phyloP scores from a whole-genome alignment of 345 rosid species.

The Corymbia maculata region DNA sequence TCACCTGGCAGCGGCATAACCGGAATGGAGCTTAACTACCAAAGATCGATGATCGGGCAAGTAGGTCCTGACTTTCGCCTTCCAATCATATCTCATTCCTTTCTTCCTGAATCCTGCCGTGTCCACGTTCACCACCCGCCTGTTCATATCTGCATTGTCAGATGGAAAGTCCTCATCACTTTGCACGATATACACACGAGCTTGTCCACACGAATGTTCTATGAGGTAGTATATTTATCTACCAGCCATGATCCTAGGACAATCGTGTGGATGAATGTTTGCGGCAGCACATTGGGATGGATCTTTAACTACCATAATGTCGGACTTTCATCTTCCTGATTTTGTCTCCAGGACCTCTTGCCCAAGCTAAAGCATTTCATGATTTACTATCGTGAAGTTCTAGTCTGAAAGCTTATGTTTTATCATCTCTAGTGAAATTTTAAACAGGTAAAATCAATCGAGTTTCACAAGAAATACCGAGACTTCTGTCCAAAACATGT shows the following conservation, averaged over 20 bases:
- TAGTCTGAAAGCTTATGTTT: too few species aligned
- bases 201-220: background rate
- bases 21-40: conserved; percentile 23
- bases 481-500: too few species aligned
- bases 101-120: conserved; percentile 13
- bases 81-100: conserved; percentile 27
- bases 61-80: conserved; percentile 13
- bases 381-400: background rate
- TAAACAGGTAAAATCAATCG: too few species aligned
- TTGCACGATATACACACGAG: background rate
- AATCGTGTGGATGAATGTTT: background rate
- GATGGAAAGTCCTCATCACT: background rate
- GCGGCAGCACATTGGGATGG: background rate
- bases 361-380: background rate
- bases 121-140: conserved; percentile 15
- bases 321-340: background rate
- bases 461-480: too few species aligned
- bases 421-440: too few species aligned
- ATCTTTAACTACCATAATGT: too few species aligned
- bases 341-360: background rate
- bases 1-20: conserved; percentile 22
- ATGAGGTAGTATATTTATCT: background rate
- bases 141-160: conserved; percentile 29
- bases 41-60: conserved; percentile 21
- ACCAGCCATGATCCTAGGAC: background rate